These are phyloP conservation scores for Euryodendron excelsum DNA, from an alignment of 148 eudicot species.

Conservation along the genomic window DNA sequence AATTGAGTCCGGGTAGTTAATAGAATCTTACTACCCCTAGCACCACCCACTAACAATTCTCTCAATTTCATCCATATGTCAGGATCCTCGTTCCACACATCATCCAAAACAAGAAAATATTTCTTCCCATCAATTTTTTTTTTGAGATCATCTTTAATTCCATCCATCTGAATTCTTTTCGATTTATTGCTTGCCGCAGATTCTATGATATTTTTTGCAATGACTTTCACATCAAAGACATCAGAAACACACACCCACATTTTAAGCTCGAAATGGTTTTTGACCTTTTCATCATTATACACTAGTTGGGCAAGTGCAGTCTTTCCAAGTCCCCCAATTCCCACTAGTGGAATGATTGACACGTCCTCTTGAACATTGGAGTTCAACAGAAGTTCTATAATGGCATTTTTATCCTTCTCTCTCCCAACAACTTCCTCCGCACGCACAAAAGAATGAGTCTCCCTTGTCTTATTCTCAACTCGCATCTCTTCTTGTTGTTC, in stretches of 20 bases:
- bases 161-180: background rate
- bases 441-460: background rate
- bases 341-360: too few relatives aligned
- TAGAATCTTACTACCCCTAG: too few relatives aligned
- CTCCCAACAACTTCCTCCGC: background rate
- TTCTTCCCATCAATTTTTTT: background rate
- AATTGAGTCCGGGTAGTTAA: too few relatives aligned
- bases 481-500: too few relatives aligned
- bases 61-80: too few relatives aligned
- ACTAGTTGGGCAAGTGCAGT: background rate
- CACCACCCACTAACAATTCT: too few relatives aligned
- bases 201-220: background rate
- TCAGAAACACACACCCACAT: slow-evolving; percentile 21
- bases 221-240: background rate
- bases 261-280: background rate
- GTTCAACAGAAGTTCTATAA: too few relatives aligned
- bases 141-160: background rate
- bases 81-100: too few relatives aligned
- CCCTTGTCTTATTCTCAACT: too few relatives aligned
- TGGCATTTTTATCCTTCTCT: background rate
- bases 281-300: background rate
- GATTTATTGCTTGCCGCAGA: background rate
- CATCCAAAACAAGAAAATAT: too few relatives aligned
- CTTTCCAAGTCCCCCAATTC: too few relatives aligned
- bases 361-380: too few relatives aligned